Evolutionary conservation across 768 basidiomycete species (phyloP), one percentile per base, ranked within the genome.

Genomic region (Fistulinella prunicolor): DNA sequence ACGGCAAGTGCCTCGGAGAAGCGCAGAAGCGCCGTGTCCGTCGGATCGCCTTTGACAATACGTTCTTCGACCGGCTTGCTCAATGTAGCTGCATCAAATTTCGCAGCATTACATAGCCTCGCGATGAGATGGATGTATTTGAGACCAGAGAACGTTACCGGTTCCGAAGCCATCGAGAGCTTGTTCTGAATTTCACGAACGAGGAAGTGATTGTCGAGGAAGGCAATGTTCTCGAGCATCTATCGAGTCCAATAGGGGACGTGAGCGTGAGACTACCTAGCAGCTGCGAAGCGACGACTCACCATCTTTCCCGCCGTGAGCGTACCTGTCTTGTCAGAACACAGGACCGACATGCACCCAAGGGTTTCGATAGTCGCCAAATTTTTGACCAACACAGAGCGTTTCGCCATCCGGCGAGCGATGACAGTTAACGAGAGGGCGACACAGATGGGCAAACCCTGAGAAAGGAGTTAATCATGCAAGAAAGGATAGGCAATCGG

Each of bases 101-200:
- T 67, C 1, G 81, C 81, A 1, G 73, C 76, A 45, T 82, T 83
- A 64, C 82, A 83, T 9, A 83, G 63, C 6, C 75, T 73, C 20
- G 75, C 65, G 16, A 80, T 62, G 24, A 68, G 60, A 29, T 70
- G 70, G 9, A 75, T 28, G 28, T 43, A 42, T 35, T 46, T 55
- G 21, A 64, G 57, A 16, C 49, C 57, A 28, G 51, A 8, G 14
- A 59, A 64, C 10, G 9, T 37, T 6, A 23, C 17, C 0, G 57
- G 48, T 7, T 51, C 46, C 9, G 51, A 29, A 17, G 62, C 44
- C 19, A 41, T 36, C 3, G 49, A 36, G 19, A 52, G 9, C 24
- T 34, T 53, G 6, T 45, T 51, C 1, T 21, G 38, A 21, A 66
- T 47, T 5, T 57, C 55, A 9, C 50, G 52, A 44, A 39, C 50